Evolutionary conservation across 805 yeast species (phyloP), one percentile per base, ranked within the genome.

Genomic region (Metschnikowia vanudenii): DNA sequence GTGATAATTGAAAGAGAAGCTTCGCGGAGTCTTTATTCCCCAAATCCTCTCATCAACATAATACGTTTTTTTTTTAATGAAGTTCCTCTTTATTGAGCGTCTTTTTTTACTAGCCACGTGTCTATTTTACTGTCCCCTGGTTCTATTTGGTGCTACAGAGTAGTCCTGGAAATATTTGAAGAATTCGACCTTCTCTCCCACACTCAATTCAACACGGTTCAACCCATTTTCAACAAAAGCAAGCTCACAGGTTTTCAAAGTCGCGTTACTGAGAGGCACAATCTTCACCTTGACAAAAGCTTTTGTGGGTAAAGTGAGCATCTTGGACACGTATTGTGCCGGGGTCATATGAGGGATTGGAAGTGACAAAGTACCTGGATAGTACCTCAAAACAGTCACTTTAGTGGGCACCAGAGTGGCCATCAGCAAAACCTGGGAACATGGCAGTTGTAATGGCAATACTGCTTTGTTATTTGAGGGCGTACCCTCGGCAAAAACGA

Each of bases 391-490:
- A 37, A 73, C 67, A 32, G 75, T 41, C 0, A 74, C 64, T 45
- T 69, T 73, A 47, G 65, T 52, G 9, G 54, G 55, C 47, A 63
- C 62, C 0, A 47, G 43, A 9, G 11, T 6, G 9, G 41, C 36
- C 42, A 33, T 41, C 37, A 31, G 43, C 37, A 31, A 42, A 18
- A 49, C 26, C 37, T 31, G 37, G 5, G 29, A 28, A 19, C 39
- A 41, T n/a, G 17, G 16, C 34, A 43, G 47, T 8, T 69, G 67
- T 45, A 86, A 77, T 3, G 88, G 81, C 50, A 91, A 71, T 1
- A 91, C 60, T 0, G 90, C 82, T 51, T 82, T 82, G 41, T 95
- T 94, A 60, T 91, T 92, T 0, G 96, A 81, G 0, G 96, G 75
- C 0, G 96, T 87, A 0, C 96, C 96, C 59, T 90, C 97, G 2